These are phyloP conservation scores for Haematococcus sp. DNA, from an alignment of 139 green algal genomes.

Conservation along the genomic window DNA sequence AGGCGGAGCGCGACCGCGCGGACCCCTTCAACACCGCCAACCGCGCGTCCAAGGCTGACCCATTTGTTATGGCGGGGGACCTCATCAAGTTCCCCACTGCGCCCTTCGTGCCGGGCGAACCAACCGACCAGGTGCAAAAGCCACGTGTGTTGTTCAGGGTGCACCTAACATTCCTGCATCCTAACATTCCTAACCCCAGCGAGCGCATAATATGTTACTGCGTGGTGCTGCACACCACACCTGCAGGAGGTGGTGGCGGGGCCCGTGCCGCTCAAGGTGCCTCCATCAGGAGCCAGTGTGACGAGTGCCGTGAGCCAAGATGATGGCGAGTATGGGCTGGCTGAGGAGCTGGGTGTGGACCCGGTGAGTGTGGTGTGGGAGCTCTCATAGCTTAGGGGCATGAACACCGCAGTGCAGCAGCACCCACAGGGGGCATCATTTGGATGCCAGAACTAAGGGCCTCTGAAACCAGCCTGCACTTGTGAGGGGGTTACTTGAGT, in stretches of 20 bases:
- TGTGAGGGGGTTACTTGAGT: too few relatives aligned
- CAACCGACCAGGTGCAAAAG: conserved; percentile 15
- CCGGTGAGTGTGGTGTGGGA: conserved; percentile 4
- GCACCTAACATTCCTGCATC: background rate
- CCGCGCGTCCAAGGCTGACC: background rate
- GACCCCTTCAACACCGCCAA: conserved; percentile 7
- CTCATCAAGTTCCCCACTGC: conserved; percentile 18
- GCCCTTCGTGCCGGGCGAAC: background rate
- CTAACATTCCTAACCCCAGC: too few relatives aligned
- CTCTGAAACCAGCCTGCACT: too few relatives aligned
- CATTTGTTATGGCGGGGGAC: conserved; percentile 1
- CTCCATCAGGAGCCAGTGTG: background rate
- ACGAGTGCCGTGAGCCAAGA: conserved; percentile 17
- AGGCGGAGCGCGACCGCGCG: background rate
- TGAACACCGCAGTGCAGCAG: too few relatives aligned
- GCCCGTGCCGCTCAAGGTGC: conserved; percentile 24
- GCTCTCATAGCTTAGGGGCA: too few relatives aligned
- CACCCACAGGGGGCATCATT: too few relatives aligned
- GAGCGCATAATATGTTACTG: too few relatives aligned
- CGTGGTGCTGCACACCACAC: background rate
- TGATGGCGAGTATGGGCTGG: conserved; percentile 25
- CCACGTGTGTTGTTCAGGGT: too few relatives aligned
- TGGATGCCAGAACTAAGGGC: too few relatives aligned
- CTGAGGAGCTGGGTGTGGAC: conserved; percentile 33
- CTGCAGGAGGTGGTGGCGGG: conserved; percentile 22